A percentile compares a stretch with the other conserved stretches of the same genome.
These are phyloP conservation scores for Stephania japonica DNA, from an alignment of 164 flowering plant genomes.

Conservation along the genomic window DNA sequence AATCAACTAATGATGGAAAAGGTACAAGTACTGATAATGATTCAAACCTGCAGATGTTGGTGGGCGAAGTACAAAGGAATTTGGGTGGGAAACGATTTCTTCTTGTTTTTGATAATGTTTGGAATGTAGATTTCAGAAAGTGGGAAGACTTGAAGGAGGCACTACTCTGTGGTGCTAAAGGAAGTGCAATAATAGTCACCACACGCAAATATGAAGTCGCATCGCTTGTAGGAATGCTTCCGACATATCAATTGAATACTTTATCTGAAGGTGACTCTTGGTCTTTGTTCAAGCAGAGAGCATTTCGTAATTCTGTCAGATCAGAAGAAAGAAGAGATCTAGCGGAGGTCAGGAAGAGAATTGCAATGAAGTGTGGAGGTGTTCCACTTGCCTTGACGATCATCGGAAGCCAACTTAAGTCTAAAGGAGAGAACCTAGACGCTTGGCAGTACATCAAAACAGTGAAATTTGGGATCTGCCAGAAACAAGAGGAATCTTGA, in stretches of 20 bases:
- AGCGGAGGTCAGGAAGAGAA: neutral
- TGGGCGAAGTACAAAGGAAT: too few species aligned
- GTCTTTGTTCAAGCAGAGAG: neutral
- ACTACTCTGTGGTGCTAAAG: conserved; percentile 4
- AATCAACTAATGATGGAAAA: too few species aligned
- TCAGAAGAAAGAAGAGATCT: neutral
- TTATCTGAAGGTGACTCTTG: neutral
- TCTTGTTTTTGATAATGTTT: too few species aligned
- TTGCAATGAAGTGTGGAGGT: neutral
- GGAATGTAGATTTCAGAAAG: too few species aligned
- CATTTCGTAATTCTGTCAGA: neutral
- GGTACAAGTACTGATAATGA: too few species aligned
- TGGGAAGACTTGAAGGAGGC: neutral
- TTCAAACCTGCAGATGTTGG: too few species aligned
- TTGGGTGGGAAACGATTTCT: too few species aligned
- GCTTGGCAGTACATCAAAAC: neutral
- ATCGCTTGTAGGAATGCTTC: neutral
- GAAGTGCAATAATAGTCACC: neutral
- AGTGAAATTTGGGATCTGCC: conserved; percentile 1
- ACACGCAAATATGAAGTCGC: neutral
- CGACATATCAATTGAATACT: neutral
- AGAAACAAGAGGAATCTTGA: neutral
- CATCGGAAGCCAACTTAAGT: neutral
- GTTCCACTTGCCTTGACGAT: neutral
- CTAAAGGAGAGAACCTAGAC: neutral